Base-by-base conservation (phyloP, 768 basidiomycete genomes). In the Macrolepiota albuminosa region DNA sequence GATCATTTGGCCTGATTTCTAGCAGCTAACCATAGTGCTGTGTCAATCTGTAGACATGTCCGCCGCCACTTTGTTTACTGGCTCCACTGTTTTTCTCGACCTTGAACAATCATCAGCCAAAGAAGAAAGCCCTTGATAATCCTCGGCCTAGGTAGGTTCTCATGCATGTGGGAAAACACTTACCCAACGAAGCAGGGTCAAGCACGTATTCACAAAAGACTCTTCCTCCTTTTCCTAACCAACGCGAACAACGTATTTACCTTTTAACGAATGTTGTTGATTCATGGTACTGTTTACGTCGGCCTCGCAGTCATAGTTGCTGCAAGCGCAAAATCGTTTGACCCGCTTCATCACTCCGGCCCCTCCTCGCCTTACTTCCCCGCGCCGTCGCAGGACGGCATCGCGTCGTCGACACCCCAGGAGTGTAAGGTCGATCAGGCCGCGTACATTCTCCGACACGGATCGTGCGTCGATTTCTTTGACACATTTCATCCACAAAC, bases 391-490 rank as follows among this genome's bases (percentile, higher is more conserved):
- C 76, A 74, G 58, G 67, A 64, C 26, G 75, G 72, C 10, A 72
- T 79, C 37, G 48, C 70, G 0, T 26, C 50, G 5, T 61, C 65
- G 1, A 76, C 72, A 2, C 78, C 78, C 3, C 54, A 66, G 1
- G 75, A 74, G 26, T 80, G 78, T 57, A 63, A 67, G 2, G 76
- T 80, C 0, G 77, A 78, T 39, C 77, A 77, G 60, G 77, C 78
- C 0, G 77, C 77, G 4, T 80, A 78, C 57, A 76, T 78, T 14
- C 58, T 77, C 1, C 73, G 78, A 0, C 78, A 80, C 61, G 78
- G 77, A 58, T 70, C 77, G 76, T 74, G 57, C 42, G 73, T 68
- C 6, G 7, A 45, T 24, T 24, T 29, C 29, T 29, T 29, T 29
- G 29, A 29, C 4, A 3, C 29, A 29, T 29, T 29, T 29, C 29